Percentiles rank a stretch among this genome's conserved stretches.
Evolutionary conservation across 140 eudicot species (phyloP).

Genomic region (Cichorium intybus): DNA sequence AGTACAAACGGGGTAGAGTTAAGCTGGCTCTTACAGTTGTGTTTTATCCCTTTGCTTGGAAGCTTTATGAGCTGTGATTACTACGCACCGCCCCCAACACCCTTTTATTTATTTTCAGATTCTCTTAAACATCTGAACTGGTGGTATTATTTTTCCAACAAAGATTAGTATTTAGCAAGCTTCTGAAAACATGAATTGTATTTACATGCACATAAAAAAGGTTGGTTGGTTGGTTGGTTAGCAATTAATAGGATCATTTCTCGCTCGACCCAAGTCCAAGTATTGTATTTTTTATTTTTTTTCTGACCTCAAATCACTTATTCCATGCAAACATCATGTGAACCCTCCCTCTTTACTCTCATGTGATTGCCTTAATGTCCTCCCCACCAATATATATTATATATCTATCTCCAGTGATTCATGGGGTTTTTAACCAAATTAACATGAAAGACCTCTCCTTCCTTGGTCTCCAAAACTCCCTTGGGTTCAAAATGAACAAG

Average conservation of each 20-base stretch:
- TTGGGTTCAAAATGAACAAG: constrained; percentile 61
- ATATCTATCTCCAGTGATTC: no score
- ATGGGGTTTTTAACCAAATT: not conserved
- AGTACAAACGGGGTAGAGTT: no score
- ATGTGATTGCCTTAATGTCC: constrained; percentile 8
- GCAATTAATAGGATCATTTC: not conserved
- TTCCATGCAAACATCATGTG: not conserved
- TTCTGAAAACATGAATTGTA: not conserved
- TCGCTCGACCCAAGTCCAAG: no score
- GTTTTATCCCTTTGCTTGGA: no score
- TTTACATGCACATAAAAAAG: no score
- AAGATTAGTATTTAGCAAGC: no score
- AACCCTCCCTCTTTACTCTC: not conserved
- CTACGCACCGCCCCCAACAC: no score
- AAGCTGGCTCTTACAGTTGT: no score
- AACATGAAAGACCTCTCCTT: constrained; percentile 57
- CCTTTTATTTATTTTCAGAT: no score
- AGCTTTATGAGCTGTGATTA: no score
- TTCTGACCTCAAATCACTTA: not conserved
- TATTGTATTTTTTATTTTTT: no score
- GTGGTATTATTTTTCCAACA: not conserved
- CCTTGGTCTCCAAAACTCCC: constrained; percentile 54
- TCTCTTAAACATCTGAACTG: not conserved
- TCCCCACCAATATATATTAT: not conserved
- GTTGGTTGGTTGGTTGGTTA: not conserved